phyloP scores from a whole-genome alignment of 352 stramenopile species.

The Pythium aphanidermatum region DNA sequence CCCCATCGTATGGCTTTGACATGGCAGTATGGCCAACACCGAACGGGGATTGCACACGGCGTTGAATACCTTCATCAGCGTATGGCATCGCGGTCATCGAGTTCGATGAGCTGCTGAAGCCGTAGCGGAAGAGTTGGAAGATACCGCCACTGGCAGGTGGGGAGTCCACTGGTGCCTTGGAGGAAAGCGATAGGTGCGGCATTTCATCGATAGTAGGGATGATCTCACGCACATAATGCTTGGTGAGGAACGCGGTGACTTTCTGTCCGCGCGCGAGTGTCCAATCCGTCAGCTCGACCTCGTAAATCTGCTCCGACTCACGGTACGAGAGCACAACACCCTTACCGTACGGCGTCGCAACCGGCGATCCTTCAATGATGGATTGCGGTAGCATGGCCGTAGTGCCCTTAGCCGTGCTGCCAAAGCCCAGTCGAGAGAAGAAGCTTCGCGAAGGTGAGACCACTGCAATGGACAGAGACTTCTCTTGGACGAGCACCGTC shows the following conservation, averaged over 20 bases:
- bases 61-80: slow-evolving; percentile 32
- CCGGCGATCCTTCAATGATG: slow-evolving; percentile 28
- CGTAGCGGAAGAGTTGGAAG: slow-evolving; percentile 66
- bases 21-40: slow-evolving; percentile 45
- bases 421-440: slow-evolving; percentile 55
- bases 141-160: slow-evolving; percentile 39
- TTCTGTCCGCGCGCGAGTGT: slow-evolving; percentile 25
- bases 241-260: slow-evolving; percentile 51
- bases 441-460: slow-evolving; percentile 62
- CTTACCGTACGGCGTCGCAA: slow-evolving; percentile 56
- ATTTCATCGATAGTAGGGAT: slow-evolving; percentile 27
- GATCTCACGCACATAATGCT: slow-evolving; percentile 30
- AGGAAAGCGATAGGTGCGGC: slow-evolving; percentile 24
- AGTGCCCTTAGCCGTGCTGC: slow-evolving; percentile 19
- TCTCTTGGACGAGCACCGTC: slow-evolving; percentile 53
- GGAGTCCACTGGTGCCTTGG: not conserved
- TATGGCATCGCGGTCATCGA: slow-evolving; percentile 23
- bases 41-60: slow-evolving; percentile 51
- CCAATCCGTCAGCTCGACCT: slow-evolving; percentile 50
- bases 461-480: slow-evolving; percentile 32
- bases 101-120: slow-evolving; percentile 19
- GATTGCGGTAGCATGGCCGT: slow-evolving; percentile 1
- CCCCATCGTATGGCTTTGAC: slow-evolving; percentile 39
- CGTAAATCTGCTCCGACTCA: slow-evolving; percentile 34
- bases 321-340: slow-evolving; percentile 47